Evolutionary conservation across 2,329 filamentous ascomycete species (phyloP), one percentile per base, ranked within the genome.

Genomic region (Sphaerulina musiva): DNA sequence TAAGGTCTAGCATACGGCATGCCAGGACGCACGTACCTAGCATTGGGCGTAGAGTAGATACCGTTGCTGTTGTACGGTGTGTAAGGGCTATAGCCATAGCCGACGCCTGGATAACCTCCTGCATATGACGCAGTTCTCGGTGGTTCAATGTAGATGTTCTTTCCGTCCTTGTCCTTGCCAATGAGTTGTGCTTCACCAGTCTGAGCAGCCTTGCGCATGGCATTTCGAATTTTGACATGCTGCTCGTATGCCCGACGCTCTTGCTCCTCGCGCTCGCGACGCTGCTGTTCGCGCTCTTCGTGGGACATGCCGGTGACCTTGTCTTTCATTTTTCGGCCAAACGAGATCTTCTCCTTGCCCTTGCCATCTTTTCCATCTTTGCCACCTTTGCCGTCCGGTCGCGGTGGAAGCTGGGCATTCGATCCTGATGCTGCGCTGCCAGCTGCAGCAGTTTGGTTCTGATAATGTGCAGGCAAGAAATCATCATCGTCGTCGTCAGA

Each of bases 271-370:
- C 79, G 74, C 32, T 69, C 65, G 2, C 60, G 60, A 4, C 81
- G 74, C 26, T 74, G 70, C 5, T 66, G 64, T 48, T 75, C 74
- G 23, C 81, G 77, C 62, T 84, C 70, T 23, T 76, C 70, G 64
- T 83, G 80, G 3, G 80, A 82, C 4, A 75, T 77, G 12, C 73
- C 70, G 0, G 81, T 84, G 12, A 83, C 61, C 59, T 78, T 79
- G 67, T 84, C 80, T 64, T 84, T 84, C 59, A 84, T 68, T 50
- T 76, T 78, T 53, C 80, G 74, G 1, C 79, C 80, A 20, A 82
- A 73, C 9, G 52, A 61, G n/a, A 53, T 56, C 55, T 62, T 56
- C 34, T 66, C 62, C 53, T 63, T 58, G 11, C 69, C 20, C 20
- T 20, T 20, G 20, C 20, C 20, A 20, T 20, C 20, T 20, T 20